Evolutionary conservation across 495 filamentous ascomycete species (phyloP).

Genomic region (Penicillium salamii): DNA sequence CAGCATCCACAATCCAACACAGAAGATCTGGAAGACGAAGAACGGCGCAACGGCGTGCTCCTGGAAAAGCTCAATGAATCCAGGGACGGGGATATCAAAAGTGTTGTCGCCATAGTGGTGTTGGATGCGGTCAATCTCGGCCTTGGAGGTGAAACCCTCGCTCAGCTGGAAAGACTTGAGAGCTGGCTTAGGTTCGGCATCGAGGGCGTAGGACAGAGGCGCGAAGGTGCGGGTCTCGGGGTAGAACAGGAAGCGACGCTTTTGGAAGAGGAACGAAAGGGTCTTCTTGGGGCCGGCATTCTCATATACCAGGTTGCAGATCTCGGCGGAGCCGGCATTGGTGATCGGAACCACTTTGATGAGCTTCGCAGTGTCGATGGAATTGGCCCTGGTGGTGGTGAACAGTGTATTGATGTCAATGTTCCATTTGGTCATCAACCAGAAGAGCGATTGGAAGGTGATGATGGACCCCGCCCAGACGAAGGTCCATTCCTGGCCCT

Average conservation of each 20-base stretch:
- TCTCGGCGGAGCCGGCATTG: slow-evolving; percentile 87
- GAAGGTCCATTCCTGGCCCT: slow-evolving; percentile 92
- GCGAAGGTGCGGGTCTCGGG: slow-evolving; percentile 66
- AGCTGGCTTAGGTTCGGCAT: slow-evolving; percentile 74
- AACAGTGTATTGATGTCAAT: slow-evolving; percentile 81
- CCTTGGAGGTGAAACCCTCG: slow-evolving; percentile 64
- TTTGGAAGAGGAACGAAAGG: slow-evolving; percentile 94
- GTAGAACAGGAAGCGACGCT: slow-evolving; percentile 89
- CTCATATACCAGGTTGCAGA: slow-evolving; percentile 75
- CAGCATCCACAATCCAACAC: slow-evolving; percentile 96
- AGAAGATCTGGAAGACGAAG: slow-evolving; percentile 99
- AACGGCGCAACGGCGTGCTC: slow-evolving; percentile 98
- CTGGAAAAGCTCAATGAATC: slow-evolving; percentile 92
- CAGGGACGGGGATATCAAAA: slow-evolving; percentile 96
- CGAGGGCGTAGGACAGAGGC: slow-evolving; percentile 80
- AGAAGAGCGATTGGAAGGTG: slow-evolving; percentile 81
- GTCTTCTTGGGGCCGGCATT: slow-evolving; percentile 68
- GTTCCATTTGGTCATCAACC: slow-evolving; percentile 97
- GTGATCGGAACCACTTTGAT: slow-evolving; percentile 92
- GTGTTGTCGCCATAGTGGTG: slow-evolving; percentile 96
- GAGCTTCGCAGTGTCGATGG: slow-evolving; percentile 72
- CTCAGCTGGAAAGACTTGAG: slow-evolving; percentile 75
- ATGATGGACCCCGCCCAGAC: slow-evolving; percentile 86
- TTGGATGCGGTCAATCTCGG: slow-evolving; percentile 72
- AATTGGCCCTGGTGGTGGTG: slow-evolving; percentile 68